Evolutionary conservation across 768 basidiomycete species (phyloP).

Genomic region (Kondoa malvinella): DNA sequence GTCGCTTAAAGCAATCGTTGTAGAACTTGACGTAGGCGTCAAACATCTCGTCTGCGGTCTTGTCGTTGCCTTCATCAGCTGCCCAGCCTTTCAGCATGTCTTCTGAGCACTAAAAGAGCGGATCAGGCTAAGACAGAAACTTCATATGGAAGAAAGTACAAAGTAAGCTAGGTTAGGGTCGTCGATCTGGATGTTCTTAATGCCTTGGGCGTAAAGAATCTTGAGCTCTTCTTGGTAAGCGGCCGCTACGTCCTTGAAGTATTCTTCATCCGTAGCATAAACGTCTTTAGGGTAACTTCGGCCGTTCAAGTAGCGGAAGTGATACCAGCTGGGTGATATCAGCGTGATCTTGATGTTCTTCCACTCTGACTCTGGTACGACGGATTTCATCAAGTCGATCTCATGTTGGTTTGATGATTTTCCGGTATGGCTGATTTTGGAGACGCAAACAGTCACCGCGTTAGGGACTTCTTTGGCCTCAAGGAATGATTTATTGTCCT

Average conservation of each 20-base stretch:
- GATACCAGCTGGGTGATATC: constrained; percentile 22
- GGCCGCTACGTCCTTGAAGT: constrained; percentile 39
- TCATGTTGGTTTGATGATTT: constrained; percentile 18
- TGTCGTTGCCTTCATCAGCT: constrained; percentile 41
- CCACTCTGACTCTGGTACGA: constrained; percentile 31
- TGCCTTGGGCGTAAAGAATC: constrained; percentile 38
- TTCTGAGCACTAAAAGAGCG: constrained; percentile 40
- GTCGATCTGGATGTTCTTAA: constrained; percentile 38
- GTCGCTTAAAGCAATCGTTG: constrained; percentile 29
- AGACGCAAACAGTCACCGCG: constrained; percentile 17
- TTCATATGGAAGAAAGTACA: background rate
- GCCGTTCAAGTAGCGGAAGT: constrained; percentile 25
- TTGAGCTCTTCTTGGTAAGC: constrained; percentile 39
- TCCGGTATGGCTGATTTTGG: constrained; percentile 17
- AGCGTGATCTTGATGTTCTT: constrained; percentile 50
- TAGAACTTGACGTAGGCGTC: constrained; percentile 51
- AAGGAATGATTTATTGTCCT: constrained; percentile 3
- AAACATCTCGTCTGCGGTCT: constrained; percentile 41
- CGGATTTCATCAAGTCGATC: constrained; percentile 21
- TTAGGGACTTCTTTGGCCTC: constrained; percentile 18
- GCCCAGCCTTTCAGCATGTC: constrained; percentile 43
- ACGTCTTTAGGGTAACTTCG: constrained; percentile 35
- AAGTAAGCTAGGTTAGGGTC: constrained; percentile 45
- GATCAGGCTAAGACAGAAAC: background rate
- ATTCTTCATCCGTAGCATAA: constrained; percentile 48